These are phyloP conservation scores for Scytalidium sp. DNA, from an alignment of 2,329 filamentous ascomycete species.

Conservation along the genomic window DNA sequence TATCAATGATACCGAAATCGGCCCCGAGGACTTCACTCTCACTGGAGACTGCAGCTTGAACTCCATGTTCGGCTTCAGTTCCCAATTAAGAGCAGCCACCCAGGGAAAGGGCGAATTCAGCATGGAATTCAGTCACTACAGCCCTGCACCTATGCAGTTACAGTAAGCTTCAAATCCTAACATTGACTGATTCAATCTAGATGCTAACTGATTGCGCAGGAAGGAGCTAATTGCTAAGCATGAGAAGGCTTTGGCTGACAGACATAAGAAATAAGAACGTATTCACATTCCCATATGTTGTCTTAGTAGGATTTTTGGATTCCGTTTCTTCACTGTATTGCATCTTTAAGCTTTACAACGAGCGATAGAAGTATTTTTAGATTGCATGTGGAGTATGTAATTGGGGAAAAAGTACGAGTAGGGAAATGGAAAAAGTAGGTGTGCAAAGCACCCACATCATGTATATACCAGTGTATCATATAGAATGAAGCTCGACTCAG, in stretches of 20 bases:
- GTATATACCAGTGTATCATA: neutral
- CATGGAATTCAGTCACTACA: constrained; percentile 99
- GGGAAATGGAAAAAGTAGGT: neutral
- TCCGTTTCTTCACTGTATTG: neutral
- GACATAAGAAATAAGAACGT: constrained; percentile 25
- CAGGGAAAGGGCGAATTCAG: constrained; percentile 98
- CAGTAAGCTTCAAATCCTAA: constrained; percentile 61
- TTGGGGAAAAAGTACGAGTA: neutral
- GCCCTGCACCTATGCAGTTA: constrained; percentile 78
- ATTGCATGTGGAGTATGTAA: neutral
- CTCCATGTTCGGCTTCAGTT: constrained; percentile 96
- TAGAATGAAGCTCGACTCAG: neutral
- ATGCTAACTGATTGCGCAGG: constrained; percentile 26
- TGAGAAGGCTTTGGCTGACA: constrained; percentile 63
- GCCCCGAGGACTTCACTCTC: constrained; percentile 89
- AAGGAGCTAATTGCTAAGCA: constrained; percentile 68
- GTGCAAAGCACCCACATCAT: neutral
- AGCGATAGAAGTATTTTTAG: neutral
- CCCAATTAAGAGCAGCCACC: constrained; percentile 84
- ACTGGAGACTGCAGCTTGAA: constrained; percentile 91
- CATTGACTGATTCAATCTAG: neutral
- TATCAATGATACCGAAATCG: constrained; percentile 94
- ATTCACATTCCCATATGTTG: neutral
- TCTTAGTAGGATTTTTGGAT: neutral
- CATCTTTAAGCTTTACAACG: neutral